Evolutionary conservation across 306 rosid genomes (phyloP).

Genomic region (Abrus pulchellus): DNA sequence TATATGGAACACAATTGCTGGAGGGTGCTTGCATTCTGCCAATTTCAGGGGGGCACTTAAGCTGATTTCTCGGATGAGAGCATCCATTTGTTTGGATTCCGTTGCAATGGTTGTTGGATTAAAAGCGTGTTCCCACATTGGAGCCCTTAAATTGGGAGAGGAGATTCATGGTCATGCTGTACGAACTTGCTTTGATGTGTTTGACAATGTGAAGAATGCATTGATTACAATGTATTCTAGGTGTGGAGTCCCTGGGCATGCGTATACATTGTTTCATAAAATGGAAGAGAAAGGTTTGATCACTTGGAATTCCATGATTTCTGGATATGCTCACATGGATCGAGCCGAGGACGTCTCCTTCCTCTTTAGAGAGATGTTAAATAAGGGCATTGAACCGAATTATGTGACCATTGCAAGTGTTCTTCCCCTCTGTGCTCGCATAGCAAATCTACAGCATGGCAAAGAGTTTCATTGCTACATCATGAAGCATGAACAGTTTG

Average conservation of each 20-base stretch:
- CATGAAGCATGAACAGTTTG: slow-evolving; percentile 61
- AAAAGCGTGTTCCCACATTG: slow-evolving; percentile 81
- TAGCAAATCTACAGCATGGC: slow-evolving; percentile 86
- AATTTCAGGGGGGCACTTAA: slow-evolving; percentile 62
- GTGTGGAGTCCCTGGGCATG: slow-evolving; percentile 73
- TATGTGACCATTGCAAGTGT: slow-evolving; percentile 84
- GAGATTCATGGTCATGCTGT: slow-evolving; percentile 85
- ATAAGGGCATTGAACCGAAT: slow-evolving; percentile 70
- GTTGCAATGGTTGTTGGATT: slow-evolving; percentile 75
- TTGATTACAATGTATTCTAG: slow-evolving; percentile 94
- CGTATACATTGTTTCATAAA: slow-evolving; percentile 64
- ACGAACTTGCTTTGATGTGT: slow-evolving; percentile 56
- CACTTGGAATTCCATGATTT: slow-evolving; percentile 89
- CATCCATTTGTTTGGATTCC: slow-evolving; percentile 62
- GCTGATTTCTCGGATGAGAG: slow-evolving; percentile 79
- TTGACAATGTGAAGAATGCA: slow-evolving; percentile 69
- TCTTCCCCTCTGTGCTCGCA: slow-evolving; percentile 92
- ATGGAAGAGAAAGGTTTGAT: slow-evolving; percentile 63
- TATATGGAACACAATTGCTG: slow-evolving; percentile 83
- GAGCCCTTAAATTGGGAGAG: slow-evolving; percentile 75
- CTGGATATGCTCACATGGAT: slow-evolving; percentile 74
- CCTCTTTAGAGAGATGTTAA: slow-evolving; percentile 81
- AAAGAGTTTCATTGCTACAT: slow-evolving; percentile 92
- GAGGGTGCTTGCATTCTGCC: slow-evolving; percentile 70
- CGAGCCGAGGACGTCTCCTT: slow-evolving; percentile 74